A percentile compares a stretch with the other conserved stretches of the same genome.
Conservation (phyloP, 2,329 filamentous ascomycete genomes). For the Thermomyces lanuginosus region DNA sequence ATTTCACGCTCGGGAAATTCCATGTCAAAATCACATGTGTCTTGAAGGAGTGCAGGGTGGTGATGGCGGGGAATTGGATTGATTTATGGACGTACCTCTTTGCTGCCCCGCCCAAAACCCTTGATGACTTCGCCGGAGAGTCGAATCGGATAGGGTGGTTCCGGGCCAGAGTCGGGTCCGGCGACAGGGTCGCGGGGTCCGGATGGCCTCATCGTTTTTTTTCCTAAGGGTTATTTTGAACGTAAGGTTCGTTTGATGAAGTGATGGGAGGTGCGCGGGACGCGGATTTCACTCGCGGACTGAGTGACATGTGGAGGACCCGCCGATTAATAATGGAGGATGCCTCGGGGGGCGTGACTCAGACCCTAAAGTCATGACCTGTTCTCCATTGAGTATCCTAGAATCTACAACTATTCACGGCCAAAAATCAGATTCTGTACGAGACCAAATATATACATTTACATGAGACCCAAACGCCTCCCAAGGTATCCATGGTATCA, state of each 20-base stretch:
- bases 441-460: no score
- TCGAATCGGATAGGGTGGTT: constrained; percentile 62
- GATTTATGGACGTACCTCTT: constrained; percentile 48
- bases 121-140: constrained; percentile 79
- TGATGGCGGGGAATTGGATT: not conserved
- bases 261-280: no score
- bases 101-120: constrained; percentile 85
- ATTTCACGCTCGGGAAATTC: not conserved
- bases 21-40: not conserved
- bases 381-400: no score
- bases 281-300: no score
- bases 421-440: no score
- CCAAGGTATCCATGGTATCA: not conserved
- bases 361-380: no score
- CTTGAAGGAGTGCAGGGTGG: not conserved
- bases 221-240: not conserved
- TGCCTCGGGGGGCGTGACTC: no score
- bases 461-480: no score
- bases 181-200: constrained; percentile 51
- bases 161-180: constrained; percentile 57
- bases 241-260: not conserved
- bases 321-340: no score
- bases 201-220: constrained; percentile 29
- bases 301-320: no score
- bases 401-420: no score